Evolutionary conservation across 257 asterid genomes (phyloP), one percentile per base, ranked within the genome.

Genomic region (Ilex asprella): DNA sequence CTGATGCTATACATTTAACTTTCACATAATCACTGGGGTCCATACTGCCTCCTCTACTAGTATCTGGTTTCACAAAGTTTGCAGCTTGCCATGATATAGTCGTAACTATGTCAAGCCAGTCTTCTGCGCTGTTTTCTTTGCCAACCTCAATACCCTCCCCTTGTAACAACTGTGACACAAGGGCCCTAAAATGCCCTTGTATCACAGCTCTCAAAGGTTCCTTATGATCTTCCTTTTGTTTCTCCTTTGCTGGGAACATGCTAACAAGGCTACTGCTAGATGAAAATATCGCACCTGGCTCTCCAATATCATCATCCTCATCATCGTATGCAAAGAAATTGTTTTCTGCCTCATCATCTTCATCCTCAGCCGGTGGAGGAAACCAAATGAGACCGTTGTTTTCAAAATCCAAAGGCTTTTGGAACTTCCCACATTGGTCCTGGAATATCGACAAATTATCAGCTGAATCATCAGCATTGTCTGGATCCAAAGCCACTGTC

Each of bases 21-120:
- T 89, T 93, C 39, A 89, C 78, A 70, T 93, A 93, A 66, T 89
- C 85, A 56, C 84, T 82, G 0, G 99, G 99, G 73, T 93, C 99
- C 99, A 93, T 93, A 81, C 99, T 93, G 61, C 97, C 99, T 61
- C 96, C 99, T 75, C 78, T 76, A 73, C 88, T 86, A n/a, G 92
- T 84, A 80, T 93, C 88, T 1, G 96, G 99, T 82, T 79, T 93
- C 71, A 93, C 80, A 69, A 73, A 89, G 58, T 80, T 89, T 41
- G 97, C 99, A 50, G 97, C 90, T 78, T 84, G 96, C 96, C 94
- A 85, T 16, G 96, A 83, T 43, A 93, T 51, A 46, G 75, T 35
- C 41, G 88, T 84, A 63, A 93, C 71, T 67, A 89, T 70, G 56
- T 89, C 92, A 31, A 93, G 75, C 99, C 99, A 93, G 21, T 82